Evolutionary conservation across 2,329 filamentous ascomycete genomes (phyloP).

Genomic region (Aspergillus tubingensis): DNA sequence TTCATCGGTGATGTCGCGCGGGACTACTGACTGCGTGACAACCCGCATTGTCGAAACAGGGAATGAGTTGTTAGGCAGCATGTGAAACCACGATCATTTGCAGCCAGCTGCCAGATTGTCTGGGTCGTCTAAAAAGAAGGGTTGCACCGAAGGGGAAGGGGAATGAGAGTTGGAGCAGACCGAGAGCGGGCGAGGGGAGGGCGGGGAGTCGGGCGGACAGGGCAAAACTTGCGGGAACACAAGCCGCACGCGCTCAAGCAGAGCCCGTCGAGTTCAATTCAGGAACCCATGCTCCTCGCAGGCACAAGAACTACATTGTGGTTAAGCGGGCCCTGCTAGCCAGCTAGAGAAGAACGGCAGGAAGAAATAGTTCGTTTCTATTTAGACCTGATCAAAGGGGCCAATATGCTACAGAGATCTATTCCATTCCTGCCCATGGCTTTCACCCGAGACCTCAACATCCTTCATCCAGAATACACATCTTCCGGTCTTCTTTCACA

Average conservation of each 20-base stretch:
- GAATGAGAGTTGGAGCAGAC: conserved; percentile 9
- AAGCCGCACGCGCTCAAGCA: conserved; percentile 7
- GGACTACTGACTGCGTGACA: conserved; percentile 40
- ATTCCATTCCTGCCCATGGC: conserved; percentile 27
- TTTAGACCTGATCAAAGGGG: conserved; percentile 31
- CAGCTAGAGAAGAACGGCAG: neutral
- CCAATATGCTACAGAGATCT: conserved; percentile 43
- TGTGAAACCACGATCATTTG: conserved; percentile 27
- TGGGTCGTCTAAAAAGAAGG: conserved; percentile 10
- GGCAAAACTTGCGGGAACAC: conserved; percentile 23
- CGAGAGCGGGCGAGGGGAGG: conserved; percentile 21
- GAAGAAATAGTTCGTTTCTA: conserved; percentile 29
- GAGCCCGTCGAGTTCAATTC: conserved; percentile 6
- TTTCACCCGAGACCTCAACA: conserved; percentile 22
- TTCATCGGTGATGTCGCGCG: conserved; percentile 57
- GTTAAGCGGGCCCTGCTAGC: conserved; percentile 15
- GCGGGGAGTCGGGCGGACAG: conserved; percentile 24
- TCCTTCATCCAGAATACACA: conserved; percentile 22
- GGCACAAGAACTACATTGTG: conserved; percentile 15
- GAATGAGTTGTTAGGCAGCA: conserved; percentile 39
- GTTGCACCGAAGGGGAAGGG: conserved; percentile 5
- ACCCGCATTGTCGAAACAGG: conserved; percentile 34
- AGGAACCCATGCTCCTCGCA: conserved; percentile 6
- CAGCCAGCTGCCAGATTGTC: conserved; percentile 28
- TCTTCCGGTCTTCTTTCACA: conserved; percentile 23